Evolutionary conservation across 2,329 filamentous ascomycete species (phyloP).

Genomic region (Sporothrix pseudoabietina): DNA sequence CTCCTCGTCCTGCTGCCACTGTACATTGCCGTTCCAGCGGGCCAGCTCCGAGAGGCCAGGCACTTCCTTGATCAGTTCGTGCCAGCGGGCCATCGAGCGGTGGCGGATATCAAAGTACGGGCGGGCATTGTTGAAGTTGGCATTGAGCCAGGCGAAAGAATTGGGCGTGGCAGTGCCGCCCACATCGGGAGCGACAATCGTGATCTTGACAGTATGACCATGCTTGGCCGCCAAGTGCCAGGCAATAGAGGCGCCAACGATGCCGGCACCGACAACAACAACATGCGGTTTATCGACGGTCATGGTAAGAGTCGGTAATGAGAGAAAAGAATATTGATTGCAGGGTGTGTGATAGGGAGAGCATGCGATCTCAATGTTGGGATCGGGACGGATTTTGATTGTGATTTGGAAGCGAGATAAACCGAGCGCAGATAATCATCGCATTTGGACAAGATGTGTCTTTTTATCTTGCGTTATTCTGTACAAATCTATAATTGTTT

Average conservation of each 20-base stretch:
- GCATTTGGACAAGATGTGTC: neutral
- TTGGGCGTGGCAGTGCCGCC: conserved; percentile 41
- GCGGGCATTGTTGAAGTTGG: conserved; percentile 37
- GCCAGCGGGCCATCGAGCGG: conserved; percentile 40
- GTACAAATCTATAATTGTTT: no score
- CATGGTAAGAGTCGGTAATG: neutral
- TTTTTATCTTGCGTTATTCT: neutral
- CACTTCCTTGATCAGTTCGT: conserved; percentile 34
- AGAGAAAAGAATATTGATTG: neutral
- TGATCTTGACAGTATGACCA: conserved; percentile 35
- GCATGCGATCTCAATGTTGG: no score
- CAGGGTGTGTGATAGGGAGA: neutral
- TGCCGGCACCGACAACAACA: conserved; percentile 33
- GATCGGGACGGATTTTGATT: neutral
- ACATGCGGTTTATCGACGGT: conserved; percentile 18
- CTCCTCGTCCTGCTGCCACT: conserved; percentile 36
- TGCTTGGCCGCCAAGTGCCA: conserved; percentile 38
- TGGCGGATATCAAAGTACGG: conserved; percentile 40
- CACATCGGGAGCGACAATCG: conserved; percentile 38
- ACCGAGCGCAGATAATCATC: neutral
- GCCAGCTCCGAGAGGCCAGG: conserved; percentile 36
- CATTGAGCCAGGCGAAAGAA: conserved; percentile 43
- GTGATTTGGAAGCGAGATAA: neutral
- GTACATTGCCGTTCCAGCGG: conserved; percentile 39
- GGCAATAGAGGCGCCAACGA: conserved; percentile 41